Base-by-base conservation (phyloP, 176 grass and related monocot genomes). In the Rhynchospora pubera region DNA sequence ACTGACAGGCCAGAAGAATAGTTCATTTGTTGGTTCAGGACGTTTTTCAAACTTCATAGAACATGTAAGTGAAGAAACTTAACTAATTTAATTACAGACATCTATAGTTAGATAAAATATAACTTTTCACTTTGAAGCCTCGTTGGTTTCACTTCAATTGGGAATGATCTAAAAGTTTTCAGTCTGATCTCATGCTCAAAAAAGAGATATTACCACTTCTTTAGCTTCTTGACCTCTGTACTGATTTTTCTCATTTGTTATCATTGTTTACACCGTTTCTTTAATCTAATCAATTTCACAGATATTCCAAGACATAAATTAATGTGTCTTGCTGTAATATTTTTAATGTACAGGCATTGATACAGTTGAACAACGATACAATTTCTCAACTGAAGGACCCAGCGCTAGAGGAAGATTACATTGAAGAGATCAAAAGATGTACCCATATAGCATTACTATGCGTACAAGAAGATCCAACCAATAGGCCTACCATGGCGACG, bases 1-100 rank as follows among this genome's bases (percentile, higher is more conserved):
- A 63, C 34, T 80, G 58, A 62, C 78, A 22, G 78, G 78, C 21
- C 78, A 45, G 19, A 80, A 80, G 56, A 80, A 80, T 50, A 80
- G 58, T 56, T 47, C 78, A 13, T 64, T 80, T 45, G 32, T 23
- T 39, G 78, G 78, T 8, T 80, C 78, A 18, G 28, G 30, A 9
- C 57, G 57, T 16, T 11, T 14, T 80, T 64, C 58, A 62, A 80
- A 45, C n/a, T 57, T 80, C 78, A 64, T 45, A 48, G 42, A 80
- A 48, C 78, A 80, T 45, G 78, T 80, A 48, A 45, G 58, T 64
- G 46, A 64, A 39, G 34, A 39, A 39, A 39, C 34, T 39, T 39
- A 5, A 39, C 34, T 39, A 7, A 58, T 26, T 15, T 15, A 65
- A 65, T 32, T 65, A 39, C 34, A 39, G 34, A 39, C 2, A 28